Conservation (phyloP, 768 basidiomycete species). For the Leccinum ochraceum region DNA sequence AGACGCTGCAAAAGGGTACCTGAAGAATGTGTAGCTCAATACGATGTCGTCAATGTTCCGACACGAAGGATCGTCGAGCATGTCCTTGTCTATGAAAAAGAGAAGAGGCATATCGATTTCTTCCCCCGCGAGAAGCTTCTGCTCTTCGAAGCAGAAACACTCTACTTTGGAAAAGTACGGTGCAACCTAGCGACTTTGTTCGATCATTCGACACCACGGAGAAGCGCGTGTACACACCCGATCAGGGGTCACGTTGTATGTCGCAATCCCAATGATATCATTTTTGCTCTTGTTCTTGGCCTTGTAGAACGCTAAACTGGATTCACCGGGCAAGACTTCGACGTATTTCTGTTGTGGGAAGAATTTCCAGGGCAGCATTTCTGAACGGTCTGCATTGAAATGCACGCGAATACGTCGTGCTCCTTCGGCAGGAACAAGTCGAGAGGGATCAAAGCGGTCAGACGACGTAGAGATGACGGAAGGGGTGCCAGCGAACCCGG, state of each 20-base stretch:
- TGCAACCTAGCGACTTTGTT: slow-evolving; percentile 64
- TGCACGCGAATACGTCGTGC: slow-evolving; percentile 85
- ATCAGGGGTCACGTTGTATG: slow-evolving; percentile 98
- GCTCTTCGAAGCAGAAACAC: slow-evolving; percentile 99
- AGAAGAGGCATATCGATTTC: slow-evolving; percentile 98
- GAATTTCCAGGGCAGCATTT: slow-evolving; percentile 92
- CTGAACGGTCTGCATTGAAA: slow-evolving; percentile 92
- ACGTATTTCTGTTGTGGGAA: slow-evolving; percentile 89
- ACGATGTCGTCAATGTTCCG: slow-evolving; percentile 88
- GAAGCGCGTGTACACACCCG: slow-evolving; percentile 54
- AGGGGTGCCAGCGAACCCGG: slow-evolving; percentile 95
- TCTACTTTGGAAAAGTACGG: slow-evolving; percentile 99
- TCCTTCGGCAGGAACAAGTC: slow-evolving; percentile 72
- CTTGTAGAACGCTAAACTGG: slow-evolving; percentile 93
- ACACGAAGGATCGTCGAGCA: slow-evolving; percentile 90
- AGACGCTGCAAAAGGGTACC: slow-evolving; percentile 43
- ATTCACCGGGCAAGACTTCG: slow-evolving; percentile 91
- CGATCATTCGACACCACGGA: not conserved
- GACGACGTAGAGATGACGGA: slow-evolving; percentile 64
- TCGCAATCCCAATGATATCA: slow-evolving; percentile 97
- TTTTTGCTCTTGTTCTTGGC: slow-evolving; percentile 82
- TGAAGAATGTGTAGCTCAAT: slow-evolving; percentile 97
- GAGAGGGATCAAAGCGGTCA: slow-evolving; percentile 79
- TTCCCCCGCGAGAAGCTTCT: slow-evolving; percentile 90
- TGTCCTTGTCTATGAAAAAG: slow-evolving; percentile 98